A percentile compares a stretch with the other conserved stretches of the same genome.
Evolutionary conservation across 306 rosid genomes (phyloP).

Genomic region (Gastrolobium villosum): DNA sequence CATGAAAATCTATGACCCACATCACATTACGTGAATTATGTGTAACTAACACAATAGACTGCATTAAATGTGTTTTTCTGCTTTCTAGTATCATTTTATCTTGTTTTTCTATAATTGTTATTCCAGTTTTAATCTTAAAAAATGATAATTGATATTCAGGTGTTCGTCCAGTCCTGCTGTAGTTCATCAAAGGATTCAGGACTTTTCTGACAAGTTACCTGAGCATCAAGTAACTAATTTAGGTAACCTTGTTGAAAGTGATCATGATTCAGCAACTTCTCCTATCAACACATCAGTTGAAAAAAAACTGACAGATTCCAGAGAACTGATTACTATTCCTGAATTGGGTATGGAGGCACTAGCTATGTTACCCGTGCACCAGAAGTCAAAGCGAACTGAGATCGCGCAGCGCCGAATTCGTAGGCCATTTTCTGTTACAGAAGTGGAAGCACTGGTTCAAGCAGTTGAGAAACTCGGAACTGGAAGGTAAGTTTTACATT

Average conservation of each 20-base stretch:
- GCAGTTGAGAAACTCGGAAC: slow-evolving; percentile 97
- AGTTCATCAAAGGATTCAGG: slow-evolving; percentile 55
- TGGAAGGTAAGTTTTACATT: slow-evolving; percentile 71
- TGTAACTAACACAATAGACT: not conserved
- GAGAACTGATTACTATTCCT: slow-evolving; percentile 74
- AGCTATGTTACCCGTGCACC: slow-evolving; percentile 60
- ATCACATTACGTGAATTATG: not conserved
- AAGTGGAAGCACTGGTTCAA: slow-evolving; percentile 95
- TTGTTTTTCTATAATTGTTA: not conserved
- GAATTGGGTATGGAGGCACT: slow-evolving; percentile 64
- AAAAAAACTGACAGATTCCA: slow-evolving; percentile 61
- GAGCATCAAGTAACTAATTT: slow-evolving; percentile 59
- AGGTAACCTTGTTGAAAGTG: slow-evolving; percentile 68
- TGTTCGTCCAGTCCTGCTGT: slow-evolving; percentile 54
- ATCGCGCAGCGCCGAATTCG: slow-evolving; percentile 87
- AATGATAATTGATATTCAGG: slow-evolving; percentile 52
- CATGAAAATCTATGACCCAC: not conserved
- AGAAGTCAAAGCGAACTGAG: slow-evolving; percentile 77
- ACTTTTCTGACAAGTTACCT: slow-evolving; percentile 50
- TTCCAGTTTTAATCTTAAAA: slow-evolving; percentile 15
- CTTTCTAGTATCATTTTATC: not conserved
- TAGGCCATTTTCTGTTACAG: slow-evolving; percentile 90
- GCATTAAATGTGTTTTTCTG: not conserved
- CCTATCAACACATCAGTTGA: slow-evolving; percentile 59
- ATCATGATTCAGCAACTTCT: slow-evolving; percentile 86